phyloP scores from a whole-genome alignment of 2,329 filamentous ascomycete species.

The Ceratocystis harringtonii region DNA sequence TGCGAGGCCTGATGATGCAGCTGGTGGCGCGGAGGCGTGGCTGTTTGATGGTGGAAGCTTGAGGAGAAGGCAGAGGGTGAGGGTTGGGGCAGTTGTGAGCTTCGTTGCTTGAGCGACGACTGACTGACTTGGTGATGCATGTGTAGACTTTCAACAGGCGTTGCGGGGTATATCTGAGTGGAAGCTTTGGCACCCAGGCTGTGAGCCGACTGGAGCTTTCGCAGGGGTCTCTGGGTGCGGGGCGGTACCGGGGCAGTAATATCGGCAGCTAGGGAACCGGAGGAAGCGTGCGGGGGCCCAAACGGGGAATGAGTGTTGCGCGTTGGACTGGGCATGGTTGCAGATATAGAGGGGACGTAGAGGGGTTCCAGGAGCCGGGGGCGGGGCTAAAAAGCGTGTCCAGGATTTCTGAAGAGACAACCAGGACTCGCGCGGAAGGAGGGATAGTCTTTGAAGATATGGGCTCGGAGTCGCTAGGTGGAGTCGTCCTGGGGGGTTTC shows the following conservation, averaged over 20 bases:
- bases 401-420: neutral
- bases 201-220: slow-evolving; percentile 64
- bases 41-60: slow-evolving; percentile 1
- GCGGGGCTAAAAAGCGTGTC: neutral
- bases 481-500: neutral
- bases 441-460: neutral
- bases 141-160: slow-evolving; percentile 29
- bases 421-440: neutral
- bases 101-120: slow-evolving; percentile 18
- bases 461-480: neutral
- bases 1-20: slow-evolving; percentile 15
- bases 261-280: slow-evolving; percentile 24
- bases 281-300: neutral
- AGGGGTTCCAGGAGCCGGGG: neutral
- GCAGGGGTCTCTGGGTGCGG: slow-evolving; percentile 50
- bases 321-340: slow-evolving; percentile 9
- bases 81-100: slow-evolving; percentile 16
- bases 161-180: slow-evolving; percentile 30
- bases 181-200: slow-evolving; percentile 43
- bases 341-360: neutral
- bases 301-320: slow-evolving; percentile 1
- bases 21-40: slow-evolving; percentile 8
- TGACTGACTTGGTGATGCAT: slow-evolving; percentile 26
- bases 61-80: slow-evolving; percentile 11
- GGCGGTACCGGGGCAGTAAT: slow-evolving; percentile 45